Percentiles rank a stretch among this genome's conserved stretches.
Conservation (phyloP, 441 rosid genomes). For the Gossypium davidsonii region DNA sequence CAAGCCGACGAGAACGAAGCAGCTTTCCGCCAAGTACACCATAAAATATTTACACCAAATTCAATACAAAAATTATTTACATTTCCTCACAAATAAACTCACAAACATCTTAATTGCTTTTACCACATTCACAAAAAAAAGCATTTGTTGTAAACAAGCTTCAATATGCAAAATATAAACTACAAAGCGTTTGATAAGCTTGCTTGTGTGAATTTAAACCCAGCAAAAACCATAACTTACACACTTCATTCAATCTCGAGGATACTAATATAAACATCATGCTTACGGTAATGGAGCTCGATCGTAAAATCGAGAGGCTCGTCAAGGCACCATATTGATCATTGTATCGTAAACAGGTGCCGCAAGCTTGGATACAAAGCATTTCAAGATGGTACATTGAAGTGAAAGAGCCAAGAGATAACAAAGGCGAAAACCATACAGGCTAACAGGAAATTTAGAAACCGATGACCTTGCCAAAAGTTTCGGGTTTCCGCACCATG, state of each 20-base stretch:
- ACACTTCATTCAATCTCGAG: not conserved
- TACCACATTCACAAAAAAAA: not conserved
- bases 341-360: not conserved
- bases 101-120: not conserved
- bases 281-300: not conserved
- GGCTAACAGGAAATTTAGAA: conserved; percentile 40
- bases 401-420: conserved; percentile 55
- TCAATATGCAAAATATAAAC: not conserved
- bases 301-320: not conserved
- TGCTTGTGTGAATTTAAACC: no score
- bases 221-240: no score
- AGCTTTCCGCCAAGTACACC: no score
- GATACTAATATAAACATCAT: not conserved
- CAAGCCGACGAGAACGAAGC: no score
- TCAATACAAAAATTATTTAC: no score
- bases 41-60: no score
- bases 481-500: conserved; percentile 24
- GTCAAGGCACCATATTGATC: not conserved
- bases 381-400: conserved; percentile 35
- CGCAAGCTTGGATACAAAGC: not conserved
- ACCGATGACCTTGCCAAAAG: conserved; percentile 42
- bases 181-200: not conserved
- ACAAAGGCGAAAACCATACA: conserved; percentile 48
- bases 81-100: not conserved
- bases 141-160: not conserved